Percentiles rank a stretch among this genome's conserved stretches.
Conservation (phyloP, 768 basidiomycete genomes). For the Ramaria rubella region DNA sequence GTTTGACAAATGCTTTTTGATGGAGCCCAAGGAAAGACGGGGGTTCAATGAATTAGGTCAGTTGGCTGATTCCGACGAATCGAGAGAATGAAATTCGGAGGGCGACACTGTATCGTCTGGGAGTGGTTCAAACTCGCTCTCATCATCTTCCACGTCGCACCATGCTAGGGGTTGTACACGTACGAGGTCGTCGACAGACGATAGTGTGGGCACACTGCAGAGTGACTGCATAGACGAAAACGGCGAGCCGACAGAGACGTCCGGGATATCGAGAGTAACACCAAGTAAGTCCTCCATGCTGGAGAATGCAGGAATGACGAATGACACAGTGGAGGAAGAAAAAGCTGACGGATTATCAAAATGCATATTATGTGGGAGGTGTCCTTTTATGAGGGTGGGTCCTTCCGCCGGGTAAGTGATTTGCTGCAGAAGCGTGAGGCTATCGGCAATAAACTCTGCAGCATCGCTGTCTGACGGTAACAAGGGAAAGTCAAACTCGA, state of each 20-base stretch:
- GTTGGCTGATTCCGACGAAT: not conserved
- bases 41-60: too few species aligned
- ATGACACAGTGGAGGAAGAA: not conserved
- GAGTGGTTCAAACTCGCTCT: not conserved
- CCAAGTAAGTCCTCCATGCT: not conserved
- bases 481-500: not conserved
- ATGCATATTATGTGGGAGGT: too few species aligned
- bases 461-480: not conserved
- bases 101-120: not conserved
- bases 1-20: too few species aligned
- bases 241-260: not conserved
- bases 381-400: too few species aligned
- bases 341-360: too few species aligned
- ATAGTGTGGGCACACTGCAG: not conserved
- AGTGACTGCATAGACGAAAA: not conserved
- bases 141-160: not conserved
- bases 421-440: not conserved
- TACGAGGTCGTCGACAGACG: not conserved
- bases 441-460: not conserved
- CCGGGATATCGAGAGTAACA: not conserved
- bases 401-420: too few species aligned
- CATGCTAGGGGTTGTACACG: not conserved
- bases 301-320: not conserved
- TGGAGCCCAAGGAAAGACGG: too few species aligned
- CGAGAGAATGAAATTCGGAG: not conserved